Evolutionary conservation across 176 grass and related monocot genomes (phyloP), one percentile per base, ranked within the genome.

Genomic region (Themeda triandra): DNA sequence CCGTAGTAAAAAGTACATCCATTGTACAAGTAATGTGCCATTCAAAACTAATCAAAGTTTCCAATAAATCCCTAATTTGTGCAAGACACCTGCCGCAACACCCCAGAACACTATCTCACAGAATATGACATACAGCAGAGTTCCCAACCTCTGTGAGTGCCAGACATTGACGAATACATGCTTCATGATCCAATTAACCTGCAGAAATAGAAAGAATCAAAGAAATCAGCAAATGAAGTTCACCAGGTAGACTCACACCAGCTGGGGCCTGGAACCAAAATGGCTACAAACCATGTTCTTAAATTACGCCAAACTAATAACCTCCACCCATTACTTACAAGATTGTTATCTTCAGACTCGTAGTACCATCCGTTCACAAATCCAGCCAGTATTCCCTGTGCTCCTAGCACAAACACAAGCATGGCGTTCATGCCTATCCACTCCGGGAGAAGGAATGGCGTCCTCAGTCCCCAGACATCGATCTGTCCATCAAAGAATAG

Each of bases 381-480:
- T 49, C 68, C 90, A 58, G 90, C 73, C 54, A 97, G 80, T 74
- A 97, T 92, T 46, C 84, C 91, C 59, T 97, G 89, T 63, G 91
- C 94, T 45, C 78, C 94, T 62, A 97, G 90, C 15, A 93, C 94
- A 85, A 89, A 97, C 64, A 97, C 91, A 32, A 92, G 94, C 94
- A 97, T 93, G 39, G 94, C 94, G 30, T 97, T 93, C 94, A 86
- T 94, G 19, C 91, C 94, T 24, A 97, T 97, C 91, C 89, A 97
- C 78, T 97, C 88, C 24, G 94, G 77, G 83, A 89, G 81, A 46
- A 89, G 69, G 67, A 97, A 97, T 36, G 85, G 87, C 18, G 39
- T 88, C 71, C 86, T 79, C 9, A 92, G 48, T 32, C 88, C 94
- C 89, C 89, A 83, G 41, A 97, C 71, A 76, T 97, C 91, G 46